phyloP scores from a whole-genome alignment of 306 rosid genomes.

The Inga oerstediana region DNA sequence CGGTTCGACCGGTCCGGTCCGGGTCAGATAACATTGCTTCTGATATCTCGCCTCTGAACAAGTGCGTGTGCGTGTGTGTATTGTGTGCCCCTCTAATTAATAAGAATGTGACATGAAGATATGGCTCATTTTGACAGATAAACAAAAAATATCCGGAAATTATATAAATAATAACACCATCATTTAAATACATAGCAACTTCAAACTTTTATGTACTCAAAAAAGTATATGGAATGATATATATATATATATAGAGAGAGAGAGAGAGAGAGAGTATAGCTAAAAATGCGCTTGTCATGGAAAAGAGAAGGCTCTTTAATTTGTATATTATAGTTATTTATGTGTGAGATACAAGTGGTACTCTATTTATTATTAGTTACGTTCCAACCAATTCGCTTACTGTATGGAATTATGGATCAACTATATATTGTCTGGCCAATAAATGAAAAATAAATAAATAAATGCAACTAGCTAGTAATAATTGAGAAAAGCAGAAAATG shows the following conservation, averaged over 20 bases:
- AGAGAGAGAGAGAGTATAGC: too few relatives aligned
- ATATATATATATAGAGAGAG: too few relatives aligned
- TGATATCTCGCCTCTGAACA: background rate
- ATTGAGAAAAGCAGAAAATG: too few relatives aligned
- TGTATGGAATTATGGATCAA: too few relatives aligned
- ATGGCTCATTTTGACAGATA: background rate
- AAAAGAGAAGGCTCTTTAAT: background rate
- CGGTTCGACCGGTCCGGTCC: too few relatives aligned
- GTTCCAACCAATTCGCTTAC: background rate
- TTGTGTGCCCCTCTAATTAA: background rate
- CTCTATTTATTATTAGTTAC: background rate
- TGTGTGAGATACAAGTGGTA: background rate
- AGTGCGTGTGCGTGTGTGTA: background rate
- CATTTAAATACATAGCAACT: background rate
- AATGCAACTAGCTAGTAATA: too few relatives aligned
- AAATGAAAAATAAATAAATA: too few relatives aligned
- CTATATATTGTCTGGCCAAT: too few relatives aligned
- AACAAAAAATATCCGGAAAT: background rate
- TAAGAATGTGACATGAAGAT: background rate
- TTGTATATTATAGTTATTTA: too few relatives aligned
- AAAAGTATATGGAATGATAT: too few relatives aligned
- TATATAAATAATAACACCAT: background rate
- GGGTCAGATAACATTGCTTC: background rate
- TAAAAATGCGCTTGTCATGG: background rate
- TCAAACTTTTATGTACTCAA: background rate